Conservation (phyloP, 2,329 filamentous ascomycete genomes). For the Cladosporium sphaerospermum region DNA sequence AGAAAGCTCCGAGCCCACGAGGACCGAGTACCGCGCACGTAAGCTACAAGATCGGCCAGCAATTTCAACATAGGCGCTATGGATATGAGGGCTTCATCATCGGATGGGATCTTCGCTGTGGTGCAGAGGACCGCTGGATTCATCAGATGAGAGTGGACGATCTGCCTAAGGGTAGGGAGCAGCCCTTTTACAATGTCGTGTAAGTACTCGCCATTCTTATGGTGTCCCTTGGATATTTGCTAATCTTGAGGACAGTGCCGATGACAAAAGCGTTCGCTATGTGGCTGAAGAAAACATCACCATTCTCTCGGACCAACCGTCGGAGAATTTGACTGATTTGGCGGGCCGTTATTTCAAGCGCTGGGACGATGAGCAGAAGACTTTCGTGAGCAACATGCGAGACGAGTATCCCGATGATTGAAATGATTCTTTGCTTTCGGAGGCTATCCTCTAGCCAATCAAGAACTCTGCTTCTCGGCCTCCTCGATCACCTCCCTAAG, state of each 20-base stretch:
- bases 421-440: neutral
- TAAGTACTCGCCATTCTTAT: conserved; percentile 45
- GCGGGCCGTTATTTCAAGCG: conserved; percentile 85
- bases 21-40: conserved; percentile 33
- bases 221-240: no score
- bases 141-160: conserved; percentile 57
- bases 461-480: conserved; percentile 20
- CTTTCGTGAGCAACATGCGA: conserved; percentile 75
- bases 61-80: conserved; percentile 79
- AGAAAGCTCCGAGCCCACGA: conserved; percentile 35
- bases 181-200: conserved; percentile 83
- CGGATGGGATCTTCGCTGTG: conserved; percentile 69
- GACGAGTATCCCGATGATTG: conserved; percentile 86
- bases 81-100: conserved; percentile 74
- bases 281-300: conserved; percentile 78
- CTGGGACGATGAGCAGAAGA: conserved; percentile 61
- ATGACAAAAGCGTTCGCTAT: conserved; percentile 64
- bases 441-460: neutral
- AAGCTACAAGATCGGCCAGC: conserved; percentile 67
- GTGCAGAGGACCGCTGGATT: conserved; percentile 56
- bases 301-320: conserved; percentile 41
- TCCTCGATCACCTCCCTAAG: conserved; percentile 33
- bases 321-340: conserved; percentile 52
- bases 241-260: conserved; percentile 42
- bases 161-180: conserved; percentile 53